Base-by-base conservation (phyloP, 805 yeast genomes). In the Saccharomycopsis sp. region DNA sequence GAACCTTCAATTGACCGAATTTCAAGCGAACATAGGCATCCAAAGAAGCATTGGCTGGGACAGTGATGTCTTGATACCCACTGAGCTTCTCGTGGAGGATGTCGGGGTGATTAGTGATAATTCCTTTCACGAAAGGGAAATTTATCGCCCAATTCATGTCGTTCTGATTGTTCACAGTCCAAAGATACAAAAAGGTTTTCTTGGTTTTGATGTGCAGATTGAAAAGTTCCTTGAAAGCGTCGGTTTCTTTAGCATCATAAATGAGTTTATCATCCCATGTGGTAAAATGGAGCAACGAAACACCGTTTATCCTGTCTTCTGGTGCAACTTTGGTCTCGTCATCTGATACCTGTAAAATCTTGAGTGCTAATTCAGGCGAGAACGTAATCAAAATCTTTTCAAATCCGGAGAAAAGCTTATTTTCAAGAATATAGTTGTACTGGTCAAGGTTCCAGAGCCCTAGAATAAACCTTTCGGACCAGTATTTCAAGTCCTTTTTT, bases 371-470 rank as follows among this genome's bases (percentile, higher is more conserved):
- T 2, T 55, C 47, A 8, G 67, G 29, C 54, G 67, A 69, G 47
- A 73, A 64, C 1, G 73, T 58, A 44, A 75, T 74, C 57, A 68
- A 66, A 22, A 69, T 52, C 34, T 72, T 62, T 23, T 65, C 68
- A 52, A 69, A 72, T 9, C 57, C 58, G 2, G 60, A 62, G 20
- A 73, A 57, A 3, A 64, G 42, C 14, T 57, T 55, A 19, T 61
- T 41, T 17, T 58, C 58, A 15, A 61, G 55, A n/a, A 68, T 65
- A 12, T 69, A 58, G 51, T 63, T 63, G 56, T 69, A 72, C 55
- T 64, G 72, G 5, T 62, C 58, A 2, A 69, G 52, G 22, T 64
- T 64, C 78, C 78, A 75, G 25, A 74, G 59, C 2, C 78, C 78
- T 62, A 71, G 71, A 23, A 73, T 65, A 20, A 74, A 63, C 56